Conservation (phyloP, 2,329 filamentous ascomycete genomes). For the Metarhizium album region DNA sequence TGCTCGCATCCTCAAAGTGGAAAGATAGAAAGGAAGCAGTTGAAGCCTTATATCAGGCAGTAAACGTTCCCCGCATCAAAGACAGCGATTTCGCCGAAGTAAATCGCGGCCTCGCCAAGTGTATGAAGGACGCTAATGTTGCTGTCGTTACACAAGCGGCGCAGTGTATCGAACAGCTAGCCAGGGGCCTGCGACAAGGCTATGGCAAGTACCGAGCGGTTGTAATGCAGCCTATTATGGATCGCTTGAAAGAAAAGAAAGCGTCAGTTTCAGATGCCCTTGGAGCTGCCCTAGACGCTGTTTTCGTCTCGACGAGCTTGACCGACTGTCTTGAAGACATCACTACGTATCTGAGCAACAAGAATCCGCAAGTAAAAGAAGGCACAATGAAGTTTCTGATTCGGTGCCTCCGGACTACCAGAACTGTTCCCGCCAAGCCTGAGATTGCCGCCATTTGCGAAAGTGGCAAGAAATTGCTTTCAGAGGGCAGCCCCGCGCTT, state of each 20-base stretch:
- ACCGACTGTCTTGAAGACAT: slow-evolving; percentile 89
- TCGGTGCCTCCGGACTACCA: slow-evolving; percentile 71
- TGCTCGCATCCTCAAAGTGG: slow-evolving; percentile 87
- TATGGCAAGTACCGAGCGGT: slow-evolving; percentile 73
- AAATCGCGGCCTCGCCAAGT: slow-evolving; percentile 75
- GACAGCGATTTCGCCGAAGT: slow-evolving; percentile 83
- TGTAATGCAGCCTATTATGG: slow-evolving; percentile 84
- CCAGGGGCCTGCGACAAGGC: slow-evolving; percentile 67
- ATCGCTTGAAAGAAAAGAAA: slow-evolving; percentile 97
- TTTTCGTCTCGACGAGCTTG: slow-evolving; percentile 55
- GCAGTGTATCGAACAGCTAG: slow-evolving; percentile 81
- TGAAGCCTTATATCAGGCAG: slow-evolving; percentile 62
- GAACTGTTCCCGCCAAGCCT: slow-evolving; percentile 70
- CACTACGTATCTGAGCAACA: slow-evolving; percentile 73
- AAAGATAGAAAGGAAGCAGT: slow-evolving; percentile 94
- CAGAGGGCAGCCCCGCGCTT: slow-evolving; percentile 77
- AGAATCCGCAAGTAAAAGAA: slow-evolving; percentile 96
- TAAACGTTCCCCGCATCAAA: slow-evolving; percentile 86
- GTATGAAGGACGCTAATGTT: slow-evolving; percentile 98
- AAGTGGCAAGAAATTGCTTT: slow-evolving; percentile 74
- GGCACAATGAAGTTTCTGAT: slow-evolving; percentile 92
- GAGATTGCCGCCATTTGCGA: slow-evolving; percentile 85
- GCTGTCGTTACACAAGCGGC: slow-evolving; percentile 88
- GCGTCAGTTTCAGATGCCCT: slow-evolving; percentile 78
- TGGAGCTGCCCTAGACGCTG: slow-evolving; percentile 67